Evolutionary conservation across 176 grass and related monocot genomes (phyloP), one percentile per base, ranked within the genome.

Genomic region (Alopecurus myosuroides): DNA sequence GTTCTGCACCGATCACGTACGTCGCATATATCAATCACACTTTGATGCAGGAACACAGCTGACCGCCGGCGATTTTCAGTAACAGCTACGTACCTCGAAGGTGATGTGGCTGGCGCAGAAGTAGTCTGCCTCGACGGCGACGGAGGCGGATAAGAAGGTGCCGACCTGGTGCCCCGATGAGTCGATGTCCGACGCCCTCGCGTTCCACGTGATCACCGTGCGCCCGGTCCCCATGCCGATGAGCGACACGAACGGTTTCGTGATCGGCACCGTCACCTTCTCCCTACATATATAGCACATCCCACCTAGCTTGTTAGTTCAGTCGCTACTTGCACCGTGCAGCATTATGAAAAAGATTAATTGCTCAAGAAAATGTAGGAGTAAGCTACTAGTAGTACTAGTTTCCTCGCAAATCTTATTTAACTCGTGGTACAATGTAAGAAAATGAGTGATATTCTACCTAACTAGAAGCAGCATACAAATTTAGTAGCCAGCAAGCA

Each of bases 91-190:
- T 62, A 93, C 96, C 93, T 99, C 84, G 84, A 99, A 94, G 51
- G 91, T 94, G 81, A 99, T 96, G 86, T 89, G 81, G 71, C 78
- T 92, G n/a, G 97, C 97, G 18, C 89, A 90, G 84, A 99, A 99
- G 83, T 91, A 99, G 56, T 94, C 94, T 7, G 97, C 85, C 72
- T 99, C 97, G 20, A 99, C 67, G 49, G 97, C 89, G 80, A 99
- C 89, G 34, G 97, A 87, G 74, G 97, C 89, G 55, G 97, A 94
- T 81, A 91, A 68, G 85, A 94, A 96, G 34, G 97, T 99, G 56
- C 97, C 97, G 9, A 99, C 79, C 20, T 46, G 72, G 40, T 80
- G 71, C 2, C 97, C 97, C 33, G 87, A 19, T 0, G 31, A 1
- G 78, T 91, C 81, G 4, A 74, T 57, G 80, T 99, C 97, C 37